Evolutionary conservation across 2,329 filamentous ascomycete species (phyloP), one percentile per base, ranked within the genome.

Genomic region (Fusarium sambucinum): DNA sequence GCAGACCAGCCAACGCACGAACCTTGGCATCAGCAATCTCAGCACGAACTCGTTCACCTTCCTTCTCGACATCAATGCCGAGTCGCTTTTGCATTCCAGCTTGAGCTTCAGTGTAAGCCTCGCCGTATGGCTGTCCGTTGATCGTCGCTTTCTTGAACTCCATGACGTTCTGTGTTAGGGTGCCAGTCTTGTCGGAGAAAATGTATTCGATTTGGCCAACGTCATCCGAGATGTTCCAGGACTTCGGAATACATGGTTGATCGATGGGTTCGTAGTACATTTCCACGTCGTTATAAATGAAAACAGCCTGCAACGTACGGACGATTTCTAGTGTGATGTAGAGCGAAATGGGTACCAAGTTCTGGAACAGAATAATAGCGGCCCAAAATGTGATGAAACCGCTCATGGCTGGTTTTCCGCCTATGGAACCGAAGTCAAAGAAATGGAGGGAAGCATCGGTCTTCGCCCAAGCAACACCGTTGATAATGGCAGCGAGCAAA

Each of bases 91-190:
- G 94, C 92, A 99, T 96, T 59, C 96, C 96, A 52, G 95, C 92
- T 79, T 97, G 93, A 1, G 96, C 96, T 79, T 99, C 96, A 0
- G 96, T 99, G 75, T 97, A 99, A 1, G 96, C 96, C 81, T 99
- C 96, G 65, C 96, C 96, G 72, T 99, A 99, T 0, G 94, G 90
- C 63, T 96, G 88, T n/a, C 95, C 95, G 74, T 98, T 98, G 80
- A 99, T 90, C 1, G 94, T 97, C 56, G 92, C 94, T 80, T 99
- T 99, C 80, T 98, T 99, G 87, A 98, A 99, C 78, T 99, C 96
- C 96, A 99, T 98, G 84, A 94, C 91, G 76, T 98, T 98, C 81
- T 96, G 96, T 8, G 95, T 98, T 71, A 98, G 83, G 2, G 95
- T 98, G 27, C 95, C 95, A 1, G 95, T 98, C 84, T 98, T 98